These are phyloP conservation scores for Eucalyptus lansdowneana DNA, from an alignment of 345 rosid genomes.

Conservation along the genomic window DNA sequence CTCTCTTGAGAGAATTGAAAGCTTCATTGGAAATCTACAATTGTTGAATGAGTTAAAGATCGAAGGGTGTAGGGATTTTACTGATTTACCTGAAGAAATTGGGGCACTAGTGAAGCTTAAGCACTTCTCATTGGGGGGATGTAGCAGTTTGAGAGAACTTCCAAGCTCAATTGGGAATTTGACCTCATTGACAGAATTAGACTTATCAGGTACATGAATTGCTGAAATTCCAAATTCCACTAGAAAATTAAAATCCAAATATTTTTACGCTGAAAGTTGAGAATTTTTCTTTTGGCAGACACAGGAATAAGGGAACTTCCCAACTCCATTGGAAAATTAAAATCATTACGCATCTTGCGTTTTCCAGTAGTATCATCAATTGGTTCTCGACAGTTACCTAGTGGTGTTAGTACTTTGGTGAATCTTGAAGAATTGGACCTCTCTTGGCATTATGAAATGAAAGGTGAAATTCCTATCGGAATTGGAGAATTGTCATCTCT, in stretches of 20 bases:
- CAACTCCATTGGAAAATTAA: too few species aligned
- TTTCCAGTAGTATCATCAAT: too few species aligned
- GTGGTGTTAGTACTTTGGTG: neutral
- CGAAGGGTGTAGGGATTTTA: rapidly evolving
- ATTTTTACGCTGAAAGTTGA: neutral
- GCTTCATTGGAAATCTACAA: too few species aligned
- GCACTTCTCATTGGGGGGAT: too few species aligned
- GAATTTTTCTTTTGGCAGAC: neutral
- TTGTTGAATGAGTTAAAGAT: too few species aligned
- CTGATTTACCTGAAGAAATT: too few species aligned
- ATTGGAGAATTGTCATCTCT: neutral
- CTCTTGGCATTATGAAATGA: neutral
- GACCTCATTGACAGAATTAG: neutral
- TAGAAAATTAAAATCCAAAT: neutral
- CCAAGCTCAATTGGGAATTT: neutral
- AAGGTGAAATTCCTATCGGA: neutral
- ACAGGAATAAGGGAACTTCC: neutral
- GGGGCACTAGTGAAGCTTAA: too few species aligned
- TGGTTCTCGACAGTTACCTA: rapidly evolving
- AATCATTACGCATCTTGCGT: neutral
- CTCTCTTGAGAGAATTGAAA: too few species aligned
- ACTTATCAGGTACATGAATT: neutral
- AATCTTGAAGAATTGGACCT: neutral
- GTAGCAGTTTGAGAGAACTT: too few species aligned
- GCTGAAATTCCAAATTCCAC: neutral